Evolutionary conservation across 345 rosid species (phyloP).

Genomic region (Pugionium dolabratum): DNA sequence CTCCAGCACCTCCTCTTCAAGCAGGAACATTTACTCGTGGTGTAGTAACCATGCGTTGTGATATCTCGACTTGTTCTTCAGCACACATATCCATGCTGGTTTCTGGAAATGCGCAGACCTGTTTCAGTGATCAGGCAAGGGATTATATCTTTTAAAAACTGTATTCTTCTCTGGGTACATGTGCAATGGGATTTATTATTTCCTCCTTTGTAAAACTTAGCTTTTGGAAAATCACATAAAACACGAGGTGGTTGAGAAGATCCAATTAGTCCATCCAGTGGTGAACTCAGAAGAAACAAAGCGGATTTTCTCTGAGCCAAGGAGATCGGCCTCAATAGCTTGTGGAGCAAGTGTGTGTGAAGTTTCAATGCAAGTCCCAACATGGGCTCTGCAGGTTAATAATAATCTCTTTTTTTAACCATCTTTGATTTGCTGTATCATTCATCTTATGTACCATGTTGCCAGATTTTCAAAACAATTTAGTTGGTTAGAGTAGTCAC

Average conservation of each 20-base stretch:
- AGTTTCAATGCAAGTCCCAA: slow-evolving; percentile 88
- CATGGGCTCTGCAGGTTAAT: slow-evolving; percentile 97
- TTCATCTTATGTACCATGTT: slow-evolving; percentile 18
- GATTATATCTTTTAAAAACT: slow-evolving; percentile 2
- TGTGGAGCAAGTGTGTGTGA: slow-evolving; percentile 95
- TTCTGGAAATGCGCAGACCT: slow-evolving; percentile 97
- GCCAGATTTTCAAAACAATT: slow-evolving; percentile 8
- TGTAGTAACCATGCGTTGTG: slow-evolving; percentile 98
- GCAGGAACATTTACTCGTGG: slow-evolving; percentile 99
- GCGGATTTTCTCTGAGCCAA: slow-evolving; percentile 61
- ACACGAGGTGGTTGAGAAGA: slow-evolving; percentile 79
- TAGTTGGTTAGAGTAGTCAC: slow-evolving; percentile 2
- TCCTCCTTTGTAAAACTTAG: slow-evolving; percentile 48
- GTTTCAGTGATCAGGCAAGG: slow-evolving; percentile 97
- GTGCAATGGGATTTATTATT: slow-evolving; percentile 18
- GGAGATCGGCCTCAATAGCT: slow-evolving; percentile 89
- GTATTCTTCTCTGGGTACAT: slow-evolving; percentile 3
- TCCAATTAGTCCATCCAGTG: slow-evolving; percentile 69
- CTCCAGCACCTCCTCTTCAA: slow-evolving; percentile 98
- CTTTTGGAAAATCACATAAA: slow-evolving; percentile 95
- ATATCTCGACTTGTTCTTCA: slow-evolving; percentile 83
- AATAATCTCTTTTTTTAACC: slow-evolving; percentile 6
- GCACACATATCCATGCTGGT: slow-evolving; percentile 91
- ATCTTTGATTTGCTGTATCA: slow-evolving; percentile 9
- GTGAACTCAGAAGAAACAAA: slow-evolving; percentile 59